These are phyloP conservation scores for Spergularia bocconei DNA, from an alignment of 148 eudicot genomes.

Conservation along the genomic window DNA sequence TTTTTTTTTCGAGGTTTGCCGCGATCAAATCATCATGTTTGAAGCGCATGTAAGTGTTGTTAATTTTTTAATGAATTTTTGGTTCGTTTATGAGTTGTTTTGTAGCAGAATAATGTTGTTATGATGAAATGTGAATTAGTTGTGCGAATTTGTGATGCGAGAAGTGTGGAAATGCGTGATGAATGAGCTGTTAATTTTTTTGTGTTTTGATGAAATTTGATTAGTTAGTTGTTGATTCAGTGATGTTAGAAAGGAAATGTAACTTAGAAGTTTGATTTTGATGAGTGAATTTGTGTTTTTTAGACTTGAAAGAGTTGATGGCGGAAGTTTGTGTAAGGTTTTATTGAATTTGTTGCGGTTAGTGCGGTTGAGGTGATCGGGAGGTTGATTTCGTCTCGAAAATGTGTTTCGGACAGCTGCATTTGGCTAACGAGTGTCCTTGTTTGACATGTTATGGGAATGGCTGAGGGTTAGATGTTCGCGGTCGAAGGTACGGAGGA, in stretches of 20 bases:
- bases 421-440: neutral
- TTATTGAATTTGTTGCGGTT: neutral
- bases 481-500: neutral
- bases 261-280: no score
- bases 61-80: neutral
- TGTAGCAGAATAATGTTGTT: neutral
- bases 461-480: neutral
- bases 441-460: neutral
- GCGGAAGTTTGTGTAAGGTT: neutral
- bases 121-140: neutral
- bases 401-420: neutral
- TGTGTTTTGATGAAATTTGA: neutral
- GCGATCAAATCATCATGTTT: conserved; percentile 26
- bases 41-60: conserved; percentile 42
- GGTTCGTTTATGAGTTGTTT: neutral
- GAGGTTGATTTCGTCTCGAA: neutral
- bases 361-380: neutral
- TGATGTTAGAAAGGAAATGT: neutral
- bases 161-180: neutral
- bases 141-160: neutral
- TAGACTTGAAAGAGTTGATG: neutral
- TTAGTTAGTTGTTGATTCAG: neutral
- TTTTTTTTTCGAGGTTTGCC: neutral
- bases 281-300: neutral
- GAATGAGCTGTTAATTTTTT: neutral